These are phyloP conservation scores for Lepidopterella palustris DNA, from an alignment of 495 filamentous ascomycete species.

Conservation along the genomic window DNA sequence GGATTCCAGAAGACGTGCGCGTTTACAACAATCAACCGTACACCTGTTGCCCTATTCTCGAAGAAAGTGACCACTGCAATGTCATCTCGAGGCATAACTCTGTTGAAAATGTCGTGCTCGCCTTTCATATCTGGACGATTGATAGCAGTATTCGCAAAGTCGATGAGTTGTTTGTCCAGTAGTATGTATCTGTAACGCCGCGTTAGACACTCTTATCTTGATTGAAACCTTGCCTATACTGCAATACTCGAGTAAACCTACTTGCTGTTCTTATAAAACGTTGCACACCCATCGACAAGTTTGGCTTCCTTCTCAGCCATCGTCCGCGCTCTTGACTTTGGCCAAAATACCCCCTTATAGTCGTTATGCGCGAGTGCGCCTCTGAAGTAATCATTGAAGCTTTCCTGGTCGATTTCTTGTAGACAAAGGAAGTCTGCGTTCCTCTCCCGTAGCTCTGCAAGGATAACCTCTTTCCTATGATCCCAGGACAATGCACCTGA, in stretches of 20 bases:
- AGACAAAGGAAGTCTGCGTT: slow-evolving; percentile 85
- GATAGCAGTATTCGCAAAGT: slow-evolving; percentile 87
- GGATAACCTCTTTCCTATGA: slow-evolving; percentile 71
- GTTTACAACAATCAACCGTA: slow-evolving; percentile 84
- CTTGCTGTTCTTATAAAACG: slow-evolving; percentile 89
- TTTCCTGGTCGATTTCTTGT: slow-evolving; percentile 86
- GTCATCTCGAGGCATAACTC: slow-evolving; percentile 95
- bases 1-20: slow-evolving; percentile 94
- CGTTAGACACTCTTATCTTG: background rate
- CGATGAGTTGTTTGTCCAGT: slow-evolving; percentile 86
- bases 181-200: slow-evolving; percentile 56
- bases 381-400: slow-evolving; percentile 82
- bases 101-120: slow-evolving; percentile 92
- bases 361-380: slow-evolving; percentile 72
- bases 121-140: slow-evolving; percentile 91
- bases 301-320: slow-evolving; percentile 85
- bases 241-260: slow-evolving; percentile 25
- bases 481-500: slow-evolving; percentile 74
- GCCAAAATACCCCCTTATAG: slow-evolving; percentile 90
- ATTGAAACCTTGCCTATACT: background rate
- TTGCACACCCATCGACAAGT: slow-evolving; percentile 87
- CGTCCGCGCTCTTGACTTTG: slow-evolving; percentile 77
- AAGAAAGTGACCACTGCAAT: slow-evolving; percentile 86
- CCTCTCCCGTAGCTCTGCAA: slow-evolving; percentile 70
- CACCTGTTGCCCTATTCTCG: slow-evolving; percentile 80